Base-by-base conservation (phyloP, 2,329 filamentous ascomycete genomes). In the Fusarium phyllophilum region DNA sequence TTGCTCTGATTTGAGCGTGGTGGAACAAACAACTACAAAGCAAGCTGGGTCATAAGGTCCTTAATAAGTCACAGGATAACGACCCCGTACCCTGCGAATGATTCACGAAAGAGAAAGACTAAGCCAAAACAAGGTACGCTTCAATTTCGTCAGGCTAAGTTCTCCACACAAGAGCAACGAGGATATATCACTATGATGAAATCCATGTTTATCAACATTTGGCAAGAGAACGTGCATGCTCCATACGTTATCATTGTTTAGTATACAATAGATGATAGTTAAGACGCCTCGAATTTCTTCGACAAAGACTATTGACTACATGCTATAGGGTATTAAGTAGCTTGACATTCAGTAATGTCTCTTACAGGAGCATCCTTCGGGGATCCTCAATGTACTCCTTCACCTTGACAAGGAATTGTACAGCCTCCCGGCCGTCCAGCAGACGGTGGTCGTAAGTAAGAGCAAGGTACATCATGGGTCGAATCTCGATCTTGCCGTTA, bases 381-480 rank as follows among this genome's bases (percentile, higher is more conserved):
- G 96, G 96, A 81, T 98, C 96, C 86, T 98, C 96, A 77, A 98
- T 97, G 82, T 93, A 97, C 83, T 98, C 94, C 90, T 98, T 98
- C 80, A 99, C 88, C 90, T 97, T 97, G 70, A 98, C 93, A 77
- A 98, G 87, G 89, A 98, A 98, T 72, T 96, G 96, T 45, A 97
- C 95, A 52, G 96, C 96, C 86, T 98, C 96, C 81, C 96, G 91
- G 57, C 96, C 96, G 83, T 98, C 96, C 31, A 99, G 88, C 56
- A 99, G 90, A 81, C 96, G 93, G 86, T 99, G 96, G 83, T 99
- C 96, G 81, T 99, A 99, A 20, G 96, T 99, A 68, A 99, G 89
- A 46, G 96, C 96, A 74, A 99, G 90, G 84, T 97, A 98, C 96
- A 99, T 99, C 95, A 99, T 98, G n/a, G 96, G 96, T 76, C 96